Conservation (phyloP, 495 filamentous ascomycete species). For the Xylaria scruposa region DNA sequence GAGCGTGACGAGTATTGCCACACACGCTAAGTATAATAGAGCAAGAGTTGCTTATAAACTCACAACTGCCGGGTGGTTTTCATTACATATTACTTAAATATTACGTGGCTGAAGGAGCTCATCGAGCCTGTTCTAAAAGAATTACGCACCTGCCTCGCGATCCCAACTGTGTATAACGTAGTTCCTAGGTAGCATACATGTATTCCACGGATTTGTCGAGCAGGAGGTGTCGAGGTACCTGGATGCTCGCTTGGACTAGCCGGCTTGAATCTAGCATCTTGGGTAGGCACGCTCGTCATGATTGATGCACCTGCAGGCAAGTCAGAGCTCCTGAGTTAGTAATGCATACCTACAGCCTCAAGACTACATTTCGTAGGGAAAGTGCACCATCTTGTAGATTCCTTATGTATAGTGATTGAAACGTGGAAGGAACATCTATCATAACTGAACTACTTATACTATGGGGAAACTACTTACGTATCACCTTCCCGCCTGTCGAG, state of each 20-base stretch:
- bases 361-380: not conserved
- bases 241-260: not conserved
- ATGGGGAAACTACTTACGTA: not conserved
- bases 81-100: not conserved
- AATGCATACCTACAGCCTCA: too few relatives aligned
- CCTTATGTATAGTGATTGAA: not conserved
- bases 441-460: not conserved
- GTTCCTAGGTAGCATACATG: not conserved
- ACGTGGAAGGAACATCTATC: not conserved
- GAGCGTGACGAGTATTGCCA: not conserved
- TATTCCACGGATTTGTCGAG: not conserved
- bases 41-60: not conserved
- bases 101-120: not conserved
- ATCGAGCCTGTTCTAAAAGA: not conserved
- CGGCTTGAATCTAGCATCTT: not conserved
- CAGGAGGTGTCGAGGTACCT: not conserved
- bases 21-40: not conserved
- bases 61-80: not conserved
- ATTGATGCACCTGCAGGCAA: not conserved
- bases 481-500: not conserved
- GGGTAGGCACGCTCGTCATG: not conserved
- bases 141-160: not conserved
- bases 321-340: not conserved
- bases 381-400: not conserved
- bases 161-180: conserved; percentile 2